Conservation (phyloP, 257 asterid species). For the Striga asiatica region DNA sequence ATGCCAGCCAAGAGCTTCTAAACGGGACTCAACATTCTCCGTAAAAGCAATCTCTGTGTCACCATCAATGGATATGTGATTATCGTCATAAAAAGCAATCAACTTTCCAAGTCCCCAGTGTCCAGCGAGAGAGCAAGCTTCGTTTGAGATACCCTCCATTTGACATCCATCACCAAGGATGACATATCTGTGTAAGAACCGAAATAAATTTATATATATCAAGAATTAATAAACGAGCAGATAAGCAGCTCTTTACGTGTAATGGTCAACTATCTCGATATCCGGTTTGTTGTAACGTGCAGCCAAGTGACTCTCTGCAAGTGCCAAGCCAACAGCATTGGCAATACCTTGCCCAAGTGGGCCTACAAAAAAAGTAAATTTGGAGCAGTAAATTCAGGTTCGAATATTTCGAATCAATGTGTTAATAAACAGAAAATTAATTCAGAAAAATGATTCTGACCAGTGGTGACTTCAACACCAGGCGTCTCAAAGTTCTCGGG, state of each 20-base stretch:
- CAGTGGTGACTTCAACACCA: conserved; percentile 53
- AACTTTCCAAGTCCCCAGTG: conserved; percentile 54
- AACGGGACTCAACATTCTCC: conserved; percentile 56
- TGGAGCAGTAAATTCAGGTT: neutral
- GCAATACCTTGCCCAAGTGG: conserved; percentile 60
- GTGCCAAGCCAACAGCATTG: conserved; percentile 54
- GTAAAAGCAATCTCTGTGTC: conserved; percentile 33
- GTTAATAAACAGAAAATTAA: no score
- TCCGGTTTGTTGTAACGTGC: conserved; percentile 48
- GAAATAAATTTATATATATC: no score
- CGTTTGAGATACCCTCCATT: conserved; percentile 48
- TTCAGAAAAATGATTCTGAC: conserved; percentile 12
- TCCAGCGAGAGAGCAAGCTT: conserved; percentile 49
- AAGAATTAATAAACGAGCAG: neutral
- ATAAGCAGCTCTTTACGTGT: conserved; percentile 20
- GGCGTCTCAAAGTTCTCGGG: conserved; percentile 37
- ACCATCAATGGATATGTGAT: conserved; percentile 39
- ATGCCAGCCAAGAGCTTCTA: conserved; percentile 95
- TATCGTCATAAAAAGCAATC: conserved; percentile 38
- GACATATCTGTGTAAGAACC: conserved; percentile 27
- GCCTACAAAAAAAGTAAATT: conserved; percentile 18
- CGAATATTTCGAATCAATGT: neutral
- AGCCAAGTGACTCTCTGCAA: conserved; percentile 48
- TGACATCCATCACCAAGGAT: conserved; percentile 54
- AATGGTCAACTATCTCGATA: conserved; percentile 33